Conservation (phyloP, 306 rosid genomes). For the Dalbergia cultrata region DNA sequence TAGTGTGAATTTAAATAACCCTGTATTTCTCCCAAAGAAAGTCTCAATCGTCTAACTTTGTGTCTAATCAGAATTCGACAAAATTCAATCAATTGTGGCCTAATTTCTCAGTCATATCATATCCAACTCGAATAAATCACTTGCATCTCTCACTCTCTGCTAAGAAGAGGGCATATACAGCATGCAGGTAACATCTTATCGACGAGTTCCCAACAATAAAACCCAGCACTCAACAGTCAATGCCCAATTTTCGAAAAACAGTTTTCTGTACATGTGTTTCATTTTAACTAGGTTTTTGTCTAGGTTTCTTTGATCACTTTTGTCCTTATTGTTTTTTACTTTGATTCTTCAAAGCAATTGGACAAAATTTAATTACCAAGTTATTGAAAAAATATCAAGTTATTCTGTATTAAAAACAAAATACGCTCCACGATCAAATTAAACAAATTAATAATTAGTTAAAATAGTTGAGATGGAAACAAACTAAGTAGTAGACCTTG, state of each 20-base stretch:
- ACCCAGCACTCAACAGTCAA: slow-evolving; percentile 38
- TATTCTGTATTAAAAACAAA: not conserved
- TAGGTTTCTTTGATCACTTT: not conserved
- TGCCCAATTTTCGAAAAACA: slow-evolving; percentile 4
- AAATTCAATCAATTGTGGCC: slow-evolving; percentile 58
- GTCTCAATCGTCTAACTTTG: slow-evolving; percentile 54
- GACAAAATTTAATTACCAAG: not conserved
- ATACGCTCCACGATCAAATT: slow-evolving; percentile 2
- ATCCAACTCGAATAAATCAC: slow-evolving; percentile 36
- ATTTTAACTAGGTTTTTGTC: not conserved
- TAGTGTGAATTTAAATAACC: not conserved
- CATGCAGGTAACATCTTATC: slow-evolving; percentile 24
- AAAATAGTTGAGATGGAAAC: not conserved
- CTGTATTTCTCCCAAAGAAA: slow-evolving; percentile 43
- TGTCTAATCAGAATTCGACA: slow-evolving; percentile 59
- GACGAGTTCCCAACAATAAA: slow-evolving; percentile 40
- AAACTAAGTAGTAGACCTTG: not conserved
- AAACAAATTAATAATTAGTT: not conserved
- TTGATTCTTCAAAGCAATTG: not conserved
- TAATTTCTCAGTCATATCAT: slow-evolving; percentile 55
- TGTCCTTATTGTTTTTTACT: not conserved
- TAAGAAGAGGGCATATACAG: slow-evolving; percentile 1
- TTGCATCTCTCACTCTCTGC: slow-evolving; percentile 37
- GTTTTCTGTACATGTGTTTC: not conserved
- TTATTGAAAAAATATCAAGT: not conserved